Conservation (phyloP, 352 stramenopile genomes). For the Phytophthora tentaculata region DNA sequence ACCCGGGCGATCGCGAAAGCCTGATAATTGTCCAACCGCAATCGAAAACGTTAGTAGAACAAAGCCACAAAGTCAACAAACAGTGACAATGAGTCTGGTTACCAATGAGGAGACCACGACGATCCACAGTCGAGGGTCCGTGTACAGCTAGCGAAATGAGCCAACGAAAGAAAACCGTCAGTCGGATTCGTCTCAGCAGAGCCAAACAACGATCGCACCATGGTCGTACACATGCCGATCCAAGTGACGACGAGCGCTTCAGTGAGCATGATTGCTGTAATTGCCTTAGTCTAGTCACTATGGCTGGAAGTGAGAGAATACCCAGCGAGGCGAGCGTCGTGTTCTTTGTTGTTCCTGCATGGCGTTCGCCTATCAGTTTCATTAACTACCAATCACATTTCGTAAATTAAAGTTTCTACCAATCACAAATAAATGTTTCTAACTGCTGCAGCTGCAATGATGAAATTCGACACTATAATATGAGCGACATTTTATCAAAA, state of each 20-base stretch:
- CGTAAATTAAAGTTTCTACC: slow-evolving; percentile 4
- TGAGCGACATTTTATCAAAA: too few relatives aligned
- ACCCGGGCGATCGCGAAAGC: slow-evolving; percentile 59
- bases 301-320: neutral
- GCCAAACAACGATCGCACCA: slow-evolving; percentile 46
- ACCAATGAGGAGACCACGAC: slow-evolving; percentile 70
- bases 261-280: slow-evolving; percentile 49
- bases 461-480: too few relatives aligned
- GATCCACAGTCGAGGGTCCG: slow-evolving; percentile 66
- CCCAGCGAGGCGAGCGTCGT: neutral
- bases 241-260: slow-evolving; percentile 63
- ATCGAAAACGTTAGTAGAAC: slow-evolving; percentile 1
- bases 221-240: slow-evolving; percentile 64
- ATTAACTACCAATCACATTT: slow-evolving; percentile 1
- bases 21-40: slow-evolving; percentile 19
- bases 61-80: neutral
- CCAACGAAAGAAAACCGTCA: slow-evolving; percentile 13
- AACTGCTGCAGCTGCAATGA: too few relatives aligned
- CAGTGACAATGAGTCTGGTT: neutral
- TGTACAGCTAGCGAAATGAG: slow-evolving; percentile 50
- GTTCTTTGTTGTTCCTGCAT: slow-evolving; percentile 31
- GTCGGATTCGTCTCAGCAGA: neutral
- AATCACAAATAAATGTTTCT: slow-evolving; percentile 7
- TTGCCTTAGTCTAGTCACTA: neutral
- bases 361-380: slow-evolving; percentile 6